Conservation (phyloP, 192 early-diverging fungal species). For the Mortierella hygrophila region DNA sequence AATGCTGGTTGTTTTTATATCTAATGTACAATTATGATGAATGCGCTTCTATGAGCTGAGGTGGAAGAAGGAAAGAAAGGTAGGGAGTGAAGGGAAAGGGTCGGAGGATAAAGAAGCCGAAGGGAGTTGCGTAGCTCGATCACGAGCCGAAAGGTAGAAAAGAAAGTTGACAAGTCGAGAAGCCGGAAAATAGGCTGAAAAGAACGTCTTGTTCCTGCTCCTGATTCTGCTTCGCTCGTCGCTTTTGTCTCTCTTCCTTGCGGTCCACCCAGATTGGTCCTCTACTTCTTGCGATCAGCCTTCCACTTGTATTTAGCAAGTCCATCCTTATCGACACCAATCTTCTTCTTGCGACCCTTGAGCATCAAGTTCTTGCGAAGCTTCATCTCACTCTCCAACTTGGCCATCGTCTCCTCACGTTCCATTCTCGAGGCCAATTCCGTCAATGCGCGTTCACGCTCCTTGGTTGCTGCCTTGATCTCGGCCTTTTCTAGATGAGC, state of each 20-base stretch:
- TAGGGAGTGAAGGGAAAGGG: background rate
- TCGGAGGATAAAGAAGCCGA: background rate
- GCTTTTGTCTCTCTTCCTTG: background rate
- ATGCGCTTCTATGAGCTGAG: background rate
- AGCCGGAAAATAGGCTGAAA: too few species aligned
- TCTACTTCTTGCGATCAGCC: constrained; percentile 86
- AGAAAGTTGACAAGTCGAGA: too few species aligned
- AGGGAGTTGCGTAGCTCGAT: too few species aligned
- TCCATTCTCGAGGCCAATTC: constrained; percentile 84
- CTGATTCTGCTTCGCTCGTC: background rate
- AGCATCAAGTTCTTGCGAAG: constrained; percentile 84
- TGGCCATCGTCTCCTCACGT: constrained; percentile 80
- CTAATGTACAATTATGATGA: constrained; percentile 26
- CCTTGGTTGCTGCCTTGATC: constrained; percentile 63
- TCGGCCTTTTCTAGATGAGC: constrained; percentile 50
- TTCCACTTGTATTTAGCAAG: constrained; percentile 95
- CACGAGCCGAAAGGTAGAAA: too few species aligned
- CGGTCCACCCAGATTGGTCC: background rate
- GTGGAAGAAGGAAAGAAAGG: background rate
- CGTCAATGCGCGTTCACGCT: constrained; percentile 63
- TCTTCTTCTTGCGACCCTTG: constrained; percentile 85
- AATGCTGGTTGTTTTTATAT: background rate
- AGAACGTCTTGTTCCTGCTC: too few species aligned
- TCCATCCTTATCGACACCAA: constrained; percentile 86
- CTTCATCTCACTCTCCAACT: constrained; percentile 81